These are phyloP conservation scores for Grosmannia serpens DNA, from an alignment of 2,329 filamentous ascomycete species.

Conservation along the genomic window DNA sequence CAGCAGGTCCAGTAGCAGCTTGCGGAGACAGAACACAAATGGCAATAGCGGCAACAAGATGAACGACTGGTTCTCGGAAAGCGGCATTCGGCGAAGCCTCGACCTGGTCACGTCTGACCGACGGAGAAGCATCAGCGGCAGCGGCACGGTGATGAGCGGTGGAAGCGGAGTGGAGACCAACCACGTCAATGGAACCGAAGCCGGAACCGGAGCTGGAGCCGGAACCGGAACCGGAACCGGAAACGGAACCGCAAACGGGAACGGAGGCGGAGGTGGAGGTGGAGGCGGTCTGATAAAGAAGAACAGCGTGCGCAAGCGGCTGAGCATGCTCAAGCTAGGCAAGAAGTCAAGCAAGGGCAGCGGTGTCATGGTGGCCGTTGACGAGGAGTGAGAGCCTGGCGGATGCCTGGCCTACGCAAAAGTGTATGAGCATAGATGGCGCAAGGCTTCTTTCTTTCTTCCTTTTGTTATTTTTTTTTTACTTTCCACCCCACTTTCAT, in stretches of 20 bases:
- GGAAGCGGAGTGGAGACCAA: background rate
- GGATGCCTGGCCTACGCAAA: background rate
- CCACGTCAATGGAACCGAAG: background rate
- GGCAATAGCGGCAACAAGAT: background rate
- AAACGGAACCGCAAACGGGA: background rate
- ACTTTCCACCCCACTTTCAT: background rate
- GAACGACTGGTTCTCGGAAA: background rate
- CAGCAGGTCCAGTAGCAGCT: background rate
- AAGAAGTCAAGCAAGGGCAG: slow-evolving; percentile 52
- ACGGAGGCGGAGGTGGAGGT: slow-evolving; percentile 7
- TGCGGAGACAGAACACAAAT: background rate
- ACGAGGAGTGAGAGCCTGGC: slow-evolving; percentile 37
- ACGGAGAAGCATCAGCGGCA: background rate
- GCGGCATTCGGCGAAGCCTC: background rate
- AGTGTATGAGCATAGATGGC: background rate
- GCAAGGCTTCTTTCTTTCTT: background rate
- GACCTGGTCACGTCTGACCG: background rate
- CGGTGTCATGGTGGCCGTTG: slow-evolving; percentile 40
- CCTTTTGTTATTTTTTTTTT: background rate
- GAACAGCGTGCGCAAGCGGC: slow-evolving; percentile 61
- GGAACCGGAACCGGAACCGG: slow-evolving; percentile 4
- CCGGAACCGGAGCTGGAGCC: too few relatives aligned
- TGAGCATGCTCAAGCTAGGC: slow-evolving; percentile 67
- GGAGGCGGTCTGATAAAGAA: slow-evolving; percentile 30
- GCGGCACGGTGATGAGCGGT: background rate